These are phyloP conservation scores for Trichosporon sp. DNA, from an alignment of 1,284 basidiomycete species.

Conservation along the genomic window DNA sequence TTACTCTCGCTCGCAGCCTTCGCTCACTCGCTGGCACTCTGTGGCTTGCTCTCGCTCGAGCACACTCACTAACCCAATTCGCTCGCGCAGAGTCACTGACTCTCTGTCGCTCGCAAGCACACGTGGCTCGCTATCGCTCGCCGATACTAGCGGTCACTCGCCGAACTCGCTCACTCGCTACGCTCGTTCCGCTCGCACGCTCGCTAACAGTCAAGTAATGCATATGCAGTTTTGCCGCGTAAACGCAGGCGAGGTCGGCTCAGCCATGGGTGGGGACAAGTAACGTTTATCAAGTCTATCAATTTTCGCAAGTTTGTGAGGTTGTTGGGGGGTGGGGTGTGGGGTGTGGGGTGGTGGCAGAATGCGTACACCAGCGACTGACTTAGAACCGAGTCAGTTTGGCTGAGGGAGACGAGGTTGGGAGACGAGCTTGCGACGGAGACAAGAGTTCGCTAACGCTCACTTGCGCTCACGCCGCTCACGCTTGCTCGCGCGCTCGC, in stretches of 20 bases:
- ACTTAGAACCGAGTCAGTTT: too few relatives aligned
- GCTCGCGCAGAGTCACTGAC: too few relatives aligned
- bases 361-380: neutral
- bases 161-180: neutral
- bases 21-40: too few relatives aligned
- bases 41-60: too few relatives aligned
- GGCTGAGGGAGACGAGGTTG: too few relatives aligned
- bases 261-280: neutral
- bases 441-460: too few relatives aligned
- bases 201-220: neutral
- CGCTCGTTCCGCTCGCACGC: neutral
- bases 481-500: neutral
- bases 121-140: too few relatives aligned
- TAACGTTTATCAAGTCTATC: constrained; percentile 3
- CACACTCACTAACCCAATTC: too few relatives aligned
- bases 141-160: neutral
- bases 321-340: neutral
- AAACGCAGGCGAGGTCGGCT: neutral
- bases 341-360: neutral
- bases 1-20: too few relatives aligned
- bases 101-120: too few relatives aligned
- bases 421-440: too few relatives aligned
- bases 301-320: neutral
- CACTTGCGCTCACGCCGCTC: too few relatives aligned
- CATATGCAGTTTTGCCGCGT: neutral